Conservation (phyloP, 169 alveolate species). For the Hammondia hammondi region DNA sequence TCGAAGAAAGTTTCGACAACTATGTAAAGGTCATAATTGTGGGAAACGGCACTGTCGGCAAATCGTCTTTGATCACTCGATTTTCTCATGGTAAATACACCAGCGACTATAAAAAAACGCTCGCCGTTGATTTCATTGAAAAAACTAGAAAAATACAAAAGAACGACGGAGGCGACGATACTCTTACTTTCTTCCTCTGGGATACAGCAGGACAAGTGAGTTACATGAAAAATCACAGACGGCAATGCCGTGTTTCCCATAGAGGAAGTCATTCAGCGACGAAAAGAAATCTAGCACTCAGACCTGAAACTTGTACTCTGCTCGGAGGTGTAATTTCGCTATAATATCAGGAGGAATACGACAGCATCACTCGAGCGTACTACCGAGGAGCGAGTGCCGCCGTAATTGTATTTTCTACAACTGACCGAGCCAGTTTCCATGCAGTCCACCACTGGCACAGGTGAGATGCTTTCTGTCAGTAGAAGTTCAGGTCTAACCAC, state of each 20-base stretch:
- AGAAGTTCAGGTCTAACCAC: background rate
- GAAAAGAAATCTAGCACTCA: background rate
- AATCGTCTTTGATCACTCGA: constrained; percentile 73
- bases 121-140: constrained; percentile 63
- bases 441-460: constrained; percentile 64
- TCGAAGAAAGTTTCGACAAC: constrained; percentile 70
- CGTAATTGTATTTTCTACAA: constrained; percentile 72
- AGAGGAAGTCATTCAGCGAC: background rate
- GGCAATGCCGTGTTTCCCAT: no score
- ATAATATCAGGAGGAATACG: constrained; percentile 75
- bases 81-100: constrained; percentile 71
- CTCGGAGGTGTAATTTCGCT: background rate
- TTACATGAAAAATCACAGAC: background rate
- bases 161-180: constrained; percentile 36
- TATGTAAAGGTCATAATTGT: constrained; percentile 72
- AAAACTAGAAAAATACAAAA: background rate
- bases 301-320: background rate
- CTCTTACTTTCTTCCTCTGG: constrained; percentile 82
- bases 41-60: constrained; percentile 75
- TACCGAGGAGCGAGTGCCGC: constrained; percentile 76
- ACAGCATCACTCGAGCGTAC: constrained; percentile 84
- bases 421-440: constrained; percentile 73
- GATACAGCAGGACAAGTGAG: constrained; percentile 85
- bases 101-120: constrained; percentile 49
- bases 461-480: background rate